These are phyloP conservation scores for Candida neerlandica DNA, from an alignment of 1,139 yeast species.

Conservation along the genomic window DNA sequence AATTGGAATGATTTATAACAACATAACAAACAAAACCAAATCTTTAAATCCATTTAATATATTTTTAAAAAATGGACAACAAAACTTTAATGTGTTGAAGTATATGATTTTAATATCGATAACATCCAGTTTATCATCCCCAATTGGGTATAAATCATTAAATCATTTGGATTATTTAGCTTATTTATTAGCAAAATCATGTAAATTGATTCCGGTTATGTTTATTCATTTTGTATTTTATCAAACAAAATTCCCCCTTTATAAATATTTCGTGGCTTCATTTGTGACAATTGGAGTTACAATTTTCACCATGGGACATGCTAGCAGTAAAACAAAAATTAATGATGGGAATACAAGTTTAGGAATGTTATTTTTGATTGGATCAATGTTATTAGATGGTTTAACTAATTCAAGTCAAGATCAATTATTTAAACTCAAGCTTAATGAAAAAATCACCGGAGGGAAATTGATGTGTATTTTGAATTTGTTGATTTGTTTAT, in stretches of 20 bases:
- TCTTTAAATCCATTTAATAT: constrained; percentile 32
- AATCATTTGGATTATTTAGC: constrained; percentile 86
- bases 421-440: constrained; percentile 58
- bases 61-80: constrained; percentile 27
- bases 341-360: constrained; percentile 46
- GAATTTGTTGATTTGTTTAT: constrained; percentile 56
- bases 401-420: constrained; percentile 94
- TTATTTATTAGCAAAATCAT: constrained; percentile 83
- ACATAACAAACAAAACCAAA: constrained; percentile 28
- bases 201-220: constrained; percentile 93
- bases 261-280: constrained; percentile 77
- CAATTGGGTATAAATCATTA: constrained; percentile 74
- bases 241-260: constrained; percentile 68
- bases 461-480: constrained; percentile 86
- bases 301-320: constrained; percentile 62
- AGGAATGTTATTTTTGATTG: constrained; percentile 62
- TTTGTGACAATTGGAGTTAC: constrained; percentile 81
- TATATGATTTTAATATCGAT: constrained; percentile 66
- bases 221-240: constrained; percentile 76
- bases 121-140: constrained; percentile 81
- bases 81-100: constrained; percentile 28
- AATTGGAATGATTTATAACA: constrained; percentile 65
- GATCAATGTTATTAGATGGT: constrained; percentile 83
- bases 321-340: constrained; percentile 20
- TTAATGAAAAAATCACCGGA: constrained; percentile 46